These are phyloP conservation scores for Alternaria postmessia DNA, from an alignment of 2,329 filamentous ascomycete genomes.

Conservation along the genomic window DNA sequence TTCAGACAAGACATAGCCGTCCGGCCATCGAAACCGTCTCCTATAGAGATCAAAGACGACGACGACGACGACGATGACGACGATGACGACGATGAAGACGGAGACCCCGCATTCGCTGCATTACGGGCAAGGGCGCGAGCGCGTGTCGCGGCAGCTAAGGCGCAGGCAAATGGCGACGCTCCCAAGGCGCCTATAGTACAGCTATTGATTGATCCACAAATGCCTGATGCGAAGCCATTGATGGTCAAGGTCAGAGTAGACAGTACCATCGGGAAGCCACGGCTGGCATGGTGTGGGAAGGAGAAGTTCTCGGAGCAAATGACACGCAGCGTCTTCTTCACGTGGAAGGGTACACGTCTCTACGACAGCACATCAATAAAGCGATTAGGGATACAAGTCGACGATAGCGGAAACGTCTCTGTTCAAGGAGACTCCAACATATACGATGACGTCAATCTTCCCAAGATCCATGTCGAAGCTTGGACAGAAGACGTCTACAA, in stretches of 20 bases:
- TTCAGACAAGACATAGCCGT: slow-evolving; percentile 13
- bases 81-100: slow-evolving; percentile 27
- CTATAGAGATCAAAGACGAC: slow-evolving; percentile 10
- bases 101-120: slow-evolving; percentile 32
- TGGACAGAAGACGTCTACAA: slow-evolving; percentile 73
- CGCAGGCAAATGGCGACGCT: slow-evolving; percentile 15
- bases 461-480: slow-evolving; percentile 76
- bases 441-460: slow-evolving; percentile 58
- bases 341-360: slow-evolving; percentile 76
- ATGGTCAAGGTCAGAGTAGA: slow-evolving; percentile 72
- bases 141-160: slow-evolving; percentile 29
- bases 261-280: slow-evolving; percentile 72
- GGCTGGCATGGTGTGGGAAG: slow-evolving; percentile 72
- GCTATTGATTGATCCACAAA: slow-evolving; percentile 72
- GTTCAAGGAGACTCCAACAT: slow-evolving; percentile 56
- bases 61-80: slow-evolving; percentile 37
- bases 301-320: slow-evolving; percentile 64
- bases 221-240: slow-evolving; percentile 68
- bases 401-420: slow-evolving; percentile 50
- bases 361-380: slow-evolving; percentile 74
- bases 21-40: slow-evolving; percentile 14
- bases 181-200: slow-evolving; percentile 56
- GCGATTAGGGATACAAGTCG: slow-evolving; percentile 58
- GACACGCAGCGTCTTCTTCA: slow-evolving; percentile 72
- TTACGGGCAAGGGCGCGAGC: slow-evolving; percentile 38